These are phyloP conservation scores for Apostasia ramifera DNA, from an alignment of 106 monocot species.

Conservation along the genomic window DNA sequence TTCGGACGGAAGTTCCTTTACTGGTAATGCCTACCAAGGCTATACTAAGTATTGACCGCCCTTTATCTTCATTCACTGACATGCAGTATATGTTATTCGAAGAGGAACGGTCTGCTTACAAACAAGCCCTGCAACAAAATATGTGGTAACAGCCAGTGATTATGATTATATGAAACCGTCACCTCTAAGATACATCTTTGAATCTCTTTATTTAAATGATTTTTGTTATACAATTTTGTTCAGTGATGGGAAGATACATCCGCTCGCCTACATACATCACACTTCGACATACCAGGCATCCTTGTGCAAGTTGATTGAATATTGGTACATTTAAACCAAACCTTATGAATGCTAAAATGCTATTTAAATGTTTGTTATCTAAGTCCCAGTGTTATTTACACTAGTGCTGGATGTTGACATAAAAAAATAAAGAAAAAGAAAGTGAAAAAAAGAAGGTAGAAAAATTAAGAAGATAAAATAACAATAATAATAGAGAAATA, in stretches of 20 bases:
- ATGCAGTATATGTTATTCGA: conserved; percentile 79
- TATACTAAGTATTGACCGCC: conserved; percentile 50
- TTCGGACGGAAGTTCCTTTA: conserved; percentile 78
- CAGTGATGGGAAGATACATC: conserved; percentile 86
- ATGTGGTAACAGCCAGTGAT: conserved; percentile 32
- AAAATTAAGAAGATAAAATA: too few relatives aligned
- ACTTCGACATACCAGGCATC: conserved; percentile 91
- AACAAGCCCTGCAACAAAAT: conserved; percentile 47
- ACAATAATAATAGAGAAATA: too few relatives aligned
- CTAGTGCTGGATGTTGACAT: too few relatives aligned
- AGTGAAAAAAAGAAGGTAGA: too few relatives aligned
- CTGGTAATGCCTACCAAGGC: conserved; percentile 54
- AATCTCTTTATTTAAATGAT: not conserved
- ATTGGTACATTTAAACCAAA: conserved; percentile 41
- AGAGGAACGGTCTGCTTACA: conserved; percentile 58
- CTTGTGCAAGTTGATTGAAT: conserved; percentile 93
- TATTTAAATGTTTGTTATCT: not conserved
- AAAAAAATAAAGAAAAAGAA: too few relatives aligned
- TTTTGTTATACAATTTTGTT: conserved; percentile 14
- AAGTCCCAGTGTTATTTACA: too few relatives aligned
- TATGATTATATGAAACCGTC: not conserved
- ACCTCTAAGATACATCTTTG: not conserved
- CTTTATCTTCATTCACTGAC: conserved; percentile 54
- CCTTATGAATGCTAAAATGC: not conserved
- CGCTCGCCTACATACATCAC: conserved; percentile 87